Conservation (phyloP, 768 basidiomycete species). For the Cantharellus anzutake region DNA sequence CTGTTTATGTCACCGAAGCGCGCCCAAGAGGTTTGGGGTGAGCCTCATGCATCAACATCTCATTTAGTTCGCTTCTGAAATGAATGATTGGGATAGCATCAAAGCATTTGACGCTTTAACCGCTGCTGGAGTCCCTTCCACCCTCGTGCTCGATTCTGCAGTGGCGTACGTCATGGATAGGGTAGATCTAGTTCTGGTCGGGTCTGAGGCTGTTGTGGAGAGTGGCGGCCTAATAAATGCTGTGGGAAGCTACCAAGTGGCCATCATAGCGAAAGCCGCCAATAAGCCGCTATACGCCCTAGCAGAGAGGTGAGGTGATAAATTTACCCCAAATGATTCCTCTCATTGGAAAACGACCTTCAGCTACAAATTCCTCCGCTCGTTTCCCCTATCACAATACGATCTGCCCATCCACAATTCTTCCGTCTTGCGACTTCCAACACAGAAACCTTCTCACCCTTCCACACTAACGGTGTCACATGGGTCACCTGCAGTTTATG, state of each 20-base stretch:
- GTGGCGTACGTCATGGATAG: slow-evolving; percentile 96
- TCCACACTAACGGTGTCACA: slow-evolving; percentile 4
- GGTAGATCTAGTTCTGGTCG: slow-evolving; percentile 88
- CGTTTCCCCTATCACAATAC: slow-evolving; percentile 84
- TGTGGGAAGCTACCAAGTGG: slow-evolving; percentile 91
- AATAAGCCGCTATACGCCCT: slow-evolving; percentile 94
- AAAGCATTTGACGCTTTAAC: slow-evolving; percentile 80
- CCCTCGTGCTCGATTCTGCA: slow-evolving; percentile 87
- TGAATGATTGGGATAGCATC: slow-evolving; percentile 30
- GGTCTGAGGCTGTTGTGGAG: slow-evolving; percentile 95
- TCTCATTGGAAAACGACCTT: slow-evolving; percentile 3
- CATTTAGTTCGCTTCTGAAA: neutral
- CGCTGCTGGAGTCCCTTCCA: slow-evolving; percentile 83
- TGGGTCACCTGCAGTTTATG: slow-evolving; percentile 4
- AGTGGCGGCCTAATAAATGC: slow-evolving; percentile 85
- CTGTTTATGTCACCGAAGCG: slow-evolving; percentile 95
- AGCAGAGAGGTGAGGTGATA: slow-evolving; percentile 51
- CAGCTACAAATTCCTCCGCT: slow-evolving; percentile 93
- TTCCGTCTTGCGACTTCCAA: slow-evolving; percentile 50
- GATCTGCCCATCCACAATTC: slow-evolving; percentile 72
- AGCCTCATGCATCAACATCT: slow-evolving; percentile 14
- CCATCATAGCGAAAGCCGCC: slow-evolving; percentile 83
- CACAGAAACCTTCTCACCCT: slow-evolving; percentile 15
- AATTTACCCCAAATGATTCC: neutral
- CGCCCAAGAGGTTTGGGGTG: slow-evolving; percentile 78